A percentile compares a stretch with the other conserved stretches of the same genome.
Conservation (phyloP, 805 yeast species). For the Kodamaea kakaduensis region DNA sequence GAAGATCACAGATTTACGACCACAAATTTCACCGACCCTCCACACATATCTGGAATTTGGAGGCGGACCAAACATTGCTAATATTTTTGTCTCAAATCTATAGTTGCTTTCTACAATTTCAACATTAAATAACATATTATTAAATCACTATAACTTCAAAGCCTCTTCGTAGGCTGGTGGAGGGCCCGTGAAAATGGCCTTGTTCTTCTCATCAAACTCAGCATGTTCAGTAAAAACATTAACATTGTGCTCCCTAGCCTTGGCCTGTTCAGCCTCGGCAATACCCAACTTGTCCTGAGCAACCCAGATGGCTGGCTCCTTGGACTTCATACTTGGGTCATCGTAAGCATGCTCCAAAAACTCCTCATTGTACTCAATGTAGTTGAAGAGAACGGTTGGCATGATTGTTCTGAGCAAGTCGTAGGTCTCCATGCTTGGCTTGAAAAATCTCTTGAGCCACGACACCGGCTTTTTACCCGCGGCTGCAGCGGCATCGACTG, state of each 20-base stretch:
- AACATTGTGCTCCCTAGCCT: conserved; percentile 52
- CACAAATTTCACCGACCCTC: too few relatives aligned
- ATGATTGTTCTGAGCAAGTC: conserved; percentile 39
- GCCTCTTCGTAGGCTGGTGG: conserved; percentile 68
- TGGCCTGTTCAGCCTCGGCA: conserved; percentile 52
- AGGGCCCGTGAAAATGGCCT: conserved; percentile 50
- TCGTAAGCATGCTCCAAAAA: conserved; percentile 44
- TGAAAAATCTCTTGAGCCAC: conserved; percentile 39
- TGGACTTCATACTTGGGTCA: conserved; percentile 55
- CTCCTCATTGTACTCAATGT: conserved; percentile 39
- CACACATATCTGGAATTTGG: too few relatives aligned
- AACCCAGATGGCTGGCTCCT: conserved; percentile 66
- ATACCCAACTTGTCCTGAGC: conserved; percentile 67
- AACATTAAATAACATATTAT: not conserved
- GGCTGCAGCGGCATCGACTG: conserved; percentile 13
- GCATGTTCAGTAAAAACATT: conserved; percentile 58
- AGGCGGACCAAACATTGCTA: too few relatives aligned
- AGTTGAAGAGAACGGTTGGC: conserved; percentile 41
- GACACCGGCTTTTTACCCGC: conserved; percentile 18
- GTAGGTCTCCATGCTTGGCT: conserved; percentile 47
- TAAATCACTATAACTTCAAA: conserved; percentile 28
- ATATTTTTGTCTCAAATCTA: too few relatives aligned
- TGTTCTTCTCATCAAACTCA: conserved; percentile 53
- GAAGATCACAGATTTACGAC: too few relatives aligned
- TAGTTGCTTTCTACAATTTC: too few relatives aligned